Evolutionary conservation across 768 basidiomycete genomes (phyloP), one percentile per base, ranked within the genome.

Genomic region (Kwoniella dendrophila): DNA sequence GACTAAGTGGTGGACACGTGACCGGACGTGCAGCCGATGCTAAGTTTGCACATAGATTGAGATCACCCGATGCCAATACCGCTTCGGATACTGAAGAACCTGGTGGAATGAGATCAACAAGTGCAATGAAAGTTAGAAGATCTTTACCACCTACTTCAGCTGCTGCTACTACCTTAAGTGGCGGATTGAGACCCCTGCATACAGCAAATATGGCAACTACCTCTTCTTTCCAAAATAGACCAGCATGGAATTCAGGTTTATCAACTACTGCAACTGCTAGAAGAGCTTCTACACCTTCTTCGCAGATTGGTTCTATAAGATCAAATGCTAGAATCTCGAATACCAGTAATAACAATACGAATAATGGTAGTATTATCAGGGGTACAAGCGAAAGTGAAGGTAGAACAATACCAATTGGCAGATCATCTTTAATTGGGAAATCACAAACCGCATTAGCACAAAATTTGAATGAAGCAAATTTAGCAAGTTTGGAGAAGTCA

Each of bases 11-110:
- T 30, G 56, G 56, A 18, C 50, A 71, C 51, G 52, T 70, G 6
- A 34, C 70, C 6, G 64, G 69, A 16, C 57, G 40, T 27, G 56
- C 49, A 53, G 90, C 90, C 18, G 90, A 92, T 71, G 93, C 92
- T 62, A 96, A 96, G 79, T 95, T 96, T 80, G 93, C 91, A 22
- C 85, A 86, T 41, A 86, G 93, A 18, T 82, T 94, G 36, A 81
- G 94, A 47, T 85, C 88, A 24, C 84, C 82, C 48, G 88, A 90
- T 47, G 69, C 66, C 3, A 30, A 44, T 6, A 12, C 41, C 34
- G 43, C n/a, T 0, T 53, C 54, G 24, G 60, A 20, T 58, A 20
- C 24, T 4, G 45, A 32, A 24, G 45, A 43, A 24, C 43, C 43
- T 2, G 58, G 27, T 51, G 24, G 27, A 18, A 2, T n/a, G 3